Conservation (phyloP, 2,329 filamentous ascomycete species). For the Claviceps sp. region DNA sequence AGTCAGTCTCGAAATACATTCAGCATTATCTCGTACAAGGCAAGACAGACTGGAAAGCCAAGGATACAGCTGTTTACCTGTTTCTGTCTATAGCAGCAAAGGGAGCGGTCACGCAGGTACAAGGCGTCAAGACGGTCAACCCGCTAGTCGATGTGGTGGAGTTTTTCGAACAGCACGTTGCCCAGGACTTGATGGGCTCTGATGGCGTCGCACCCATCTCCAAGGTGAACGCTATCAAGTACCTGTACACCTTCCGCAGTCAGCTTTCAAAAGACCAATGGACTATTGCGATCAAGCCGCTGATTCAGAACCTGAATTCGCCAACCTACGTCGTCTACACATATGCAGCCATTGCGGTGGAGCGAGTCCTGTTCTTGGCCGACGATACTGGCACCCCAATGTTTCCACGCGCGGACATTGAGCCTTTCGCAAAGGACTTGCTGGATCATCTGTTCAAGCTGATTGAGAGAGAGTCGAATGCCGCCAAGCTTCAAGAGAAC, state of each 20-base stretch:
- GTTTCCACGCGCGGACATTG: constrained; percentile 67
- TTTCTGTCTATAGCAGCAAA: constrained; percentile 91
- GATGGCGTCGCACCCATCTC: constrained; percentile 65
- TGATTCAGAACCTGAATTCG: constrained; percentile 83
- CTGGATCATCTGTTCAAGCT: constrained; percentile 82
- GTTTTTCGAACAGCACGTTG: constrained; percentile 89
- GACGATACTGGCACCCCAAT: constrained; percentile 64
- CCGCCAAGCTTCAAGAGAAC: constrained; percentile 94
- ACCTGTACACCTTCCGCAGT: constrained; percentile 90
- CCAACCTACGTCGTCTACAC: constrained; percentile 95
- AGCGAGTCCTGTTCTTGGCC: constrained; percentile 74
- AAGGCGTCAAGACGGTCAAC: constrained; percentile 87
- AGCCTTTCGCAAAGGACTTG: constrained; percentile 71
- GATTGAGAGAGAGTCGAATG: constrained; percentile 70
- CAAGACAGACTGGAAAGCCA: constrained; percentile 84
- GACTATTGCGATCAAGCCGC: constrained; percentile 74
- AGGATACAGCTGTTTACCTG: constrained; percentile 95
- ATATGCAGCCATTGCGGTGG: constrained; percentile 93
- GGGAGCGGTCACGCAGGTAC: constrained; percentile 70
- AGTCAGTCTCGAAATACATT: constrained; percentile 77
- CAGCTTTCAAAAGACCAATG: constrained; percentile 87
- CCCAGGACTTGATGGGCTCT: constrained; percentile 67
- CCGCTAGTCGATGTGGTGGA: constrained; percentile 77
- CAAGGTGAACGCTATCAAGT: constrained; percentile 97
- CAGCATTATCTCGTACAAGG: constrained; percentile 72